phyloP scores from a whole-genome alignment of 495 filamentous ascomycete genomes.

The Opeltia flavorubescens region DNA sequence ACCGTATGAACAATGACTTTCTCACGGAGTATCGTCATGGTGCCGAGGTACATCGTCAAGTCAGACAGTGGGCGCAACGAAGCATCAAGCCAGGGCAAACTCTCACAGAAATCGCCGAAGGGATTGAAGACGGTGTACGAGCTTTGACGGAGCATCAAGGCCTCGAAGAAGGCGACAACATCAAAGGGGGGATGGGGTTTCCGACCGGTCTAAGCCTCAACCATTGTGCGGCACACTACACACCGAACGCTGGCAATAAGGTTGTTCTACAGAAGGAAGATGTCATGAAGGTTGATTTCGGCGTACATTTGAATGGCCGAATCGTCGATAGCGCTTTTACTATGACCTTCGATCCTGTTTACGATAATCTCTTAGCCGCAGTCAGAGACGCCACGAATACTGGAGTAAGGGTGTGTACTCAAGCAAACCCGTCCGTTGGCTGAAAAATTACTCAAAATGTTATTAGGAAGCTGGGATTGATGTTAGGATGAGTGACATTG shows the following conservation, averaged over 20 bases:
- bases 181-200: conserved; percentile 48
- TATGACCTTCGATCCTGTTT: conserved; percentile 44
- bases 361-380: conserved; percentile 45
- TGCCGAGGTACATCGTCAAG: conserved; percentile 48
- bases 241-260: conserved; percentile 49
- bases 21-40: conserved; percentile 46
- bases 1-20: conserved; percentile 39
- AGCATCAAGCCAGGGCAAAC: conserved; percentile 41
- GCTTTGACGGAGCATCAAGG: conserved; percentile 42
- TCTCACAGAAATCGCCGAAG: conserved; percentile 44
- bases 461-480: conserved; percentile 44
- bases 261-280: conserved; percentile 39
- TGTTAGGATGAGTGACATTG: conserved; percentile 45
- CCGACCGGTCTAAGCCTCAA: conserved; percentile 48
- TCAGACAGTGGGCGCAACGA: conserved; percentile 42
- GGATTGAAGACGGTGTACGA: conserved; percentile 47
- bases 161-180: conserved; percentile 40
- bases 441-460: not conserved
- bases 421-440: not conserved
- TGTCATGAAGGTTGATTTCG: conserved; percentile 58
- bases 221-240: conserved; percentile 47
- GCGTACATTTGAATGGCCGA: conserved; percentile 48
- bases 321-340: conserved; percentile 56
- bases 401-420: conserved; percentile 33
- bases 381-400: conserved; percentile 52